Percentiles rank a stretch among this genome's conserved stretches.
Conservation (phyloP, 2,329 filamentous ascomycete genomes). For the Pseudogymnoascus sp. region DNA sequence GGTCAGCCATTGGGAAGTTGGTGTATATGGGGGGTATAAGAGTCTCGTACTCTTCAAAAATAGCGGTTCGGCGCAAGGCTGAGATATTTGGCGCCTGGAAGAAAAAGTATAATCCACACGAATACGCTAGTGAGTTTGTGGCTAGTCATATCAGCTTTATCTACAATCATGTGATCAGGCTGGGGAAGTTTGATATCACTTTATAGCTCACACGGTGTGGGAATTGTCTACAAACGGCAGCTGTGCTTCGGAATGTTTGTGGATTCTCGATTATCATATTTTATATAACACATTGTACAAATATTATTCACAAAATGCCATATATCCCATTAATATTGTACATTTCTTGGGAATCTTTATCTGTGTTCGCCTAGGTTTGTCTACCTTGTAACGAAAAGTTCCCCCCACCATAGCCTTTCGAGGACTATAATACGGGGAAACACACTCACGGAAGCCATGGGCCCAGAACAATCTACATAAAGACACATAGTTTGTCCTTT, state of each 20-base stretch:
- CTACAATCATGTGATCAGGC: neutral
- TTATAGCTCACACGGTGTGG: neutral
- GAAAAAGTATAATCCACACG: slow-evolving; percentile 7
- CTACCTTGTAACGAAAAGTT: slow-evolving; percentile 9
- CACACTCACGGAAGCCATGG: neutral
- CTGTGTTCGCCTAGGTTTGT: slow-evolving; percentile 7
- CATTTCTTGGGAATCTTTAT: neutral
- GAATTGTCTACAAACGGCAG: neutral
- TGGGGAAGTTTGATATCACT: slow-evolving; percentile 1
- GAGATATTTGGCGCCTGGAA: slow-evolving; percentile 9
- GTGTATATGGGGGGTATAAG: slow-evolving; percentile 4
- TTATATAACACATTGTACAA: neutral
- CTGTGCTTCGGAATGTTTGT: neutral
- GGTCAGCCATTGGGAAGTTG: slow-evolving; percentile 42
- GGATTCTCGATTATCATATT: slow-evolving; percentile 1
- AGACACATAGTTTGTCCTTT: neutral
- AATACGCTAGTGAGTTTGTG: neutral
- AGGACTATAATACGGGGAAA: neutral
- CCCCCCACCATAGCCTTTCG: slow-evolving; percentile 6
- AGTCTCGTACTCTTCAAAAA: slow-evolving; percentile 10
- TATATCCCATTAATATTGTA: neutral
- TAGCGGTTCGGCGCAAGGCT: slow-evolving; percentile 5
- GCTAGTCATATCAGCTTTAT: neutral
- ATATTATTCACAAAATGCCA: neutral
- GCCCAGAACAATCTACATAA: neutral